Conservation (phyloP, 225 moss, liverwort and hornwort genomes). For the Climacium dendroides region DNA sequence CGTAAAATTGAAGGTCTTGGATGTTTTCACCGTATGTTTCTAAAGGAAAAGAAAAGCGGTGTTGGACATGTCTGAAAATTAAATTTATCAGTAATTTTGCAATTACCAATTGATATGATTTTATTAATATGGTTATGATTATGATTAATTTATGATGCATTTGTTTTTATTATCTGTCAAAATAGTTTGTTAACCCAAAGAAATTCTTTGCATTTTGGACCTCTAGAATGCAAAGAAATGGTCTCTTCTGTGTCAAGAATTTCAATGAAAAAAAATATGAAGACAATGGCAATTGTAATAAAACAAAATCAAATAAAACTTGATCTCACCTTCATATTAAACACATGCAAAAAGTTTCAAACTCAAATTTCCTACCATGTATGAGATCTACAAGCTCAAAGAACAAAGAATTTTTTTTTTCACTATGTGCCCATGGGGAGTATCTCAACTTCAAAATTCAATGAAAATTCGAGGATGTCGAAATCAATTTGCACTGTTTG, state of each 20-base stretch:
- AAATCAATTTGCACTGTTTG: background rate
- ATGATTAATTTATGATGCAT: background rate
- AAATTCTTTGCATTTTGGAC: background rate
- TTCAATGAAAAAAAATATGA: background rate
- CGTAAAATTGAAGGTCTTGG: too few species aligned
- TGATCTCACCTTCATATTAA: background rate
- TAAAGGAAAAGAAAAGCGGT: background rate
- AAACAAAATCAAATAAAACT: too few species aligned
- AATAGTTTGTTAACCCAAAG: background rate
- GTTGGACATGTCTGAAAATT: background rate
- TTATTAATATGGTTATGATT: too few species aligned
- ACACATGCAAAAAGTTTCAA: background rate
- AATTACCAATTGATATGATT: background rate
- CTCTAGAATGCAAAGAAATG: background rate
- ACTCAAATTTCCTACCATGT: background rate
- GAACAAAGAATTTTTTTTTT: background rate
- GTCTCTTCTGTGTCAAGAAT: background rate
- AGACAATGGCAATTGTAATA: background rate
- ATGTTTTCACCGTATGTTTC: too few species aligned
- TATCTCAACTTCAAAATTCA: background rate
- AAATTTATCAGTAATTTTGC: background rate
- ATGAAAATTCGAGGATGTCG: background rate
- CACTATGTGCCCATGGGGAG: rapidly evolving
- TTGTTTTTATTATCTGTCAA: rapidly evolving
- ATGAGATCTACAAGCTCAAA: background rate